Conservation (phyloP, 768 basidiomycete species). For the Heimioporus sp. region DNA sequence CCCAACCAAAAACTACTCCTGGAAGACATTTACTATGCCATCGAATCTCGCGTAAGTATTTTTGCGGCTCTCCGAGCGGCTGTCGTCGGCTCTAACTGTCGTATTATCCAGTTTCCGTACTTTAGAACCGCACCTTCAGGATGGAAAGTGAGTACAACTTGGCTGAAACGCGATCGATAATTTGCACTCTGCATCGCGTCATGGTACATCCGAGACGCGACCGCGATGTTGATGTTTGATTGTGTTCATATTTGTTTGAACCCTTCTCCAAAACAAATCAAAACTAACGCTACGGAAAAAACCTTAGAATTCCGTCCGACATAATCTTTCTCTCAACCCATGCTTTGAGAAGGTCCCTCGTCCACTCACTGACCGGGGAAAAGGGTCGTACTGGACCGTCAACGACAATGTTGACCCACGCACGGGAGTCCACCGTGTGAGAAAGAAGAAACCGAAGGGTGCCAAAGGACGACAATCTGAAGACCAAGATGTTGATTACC, state of each 20-base stretch:
- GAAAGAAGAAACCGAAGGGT: constrained; percentile 80
- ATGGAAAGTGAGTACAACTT: constrained; percentile 72
- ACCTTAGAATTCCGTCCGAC: constrained; percentile 81
- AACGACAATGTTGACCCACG: constrained; percentile 88
- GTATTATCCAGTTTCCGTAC: constrained; percentile 69
- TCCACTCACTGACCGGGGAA: constrained; percentile 88
- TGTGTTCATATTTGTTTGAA: constrained; percentile 57
- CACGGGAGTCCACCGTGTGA: constrained; percentile 83
- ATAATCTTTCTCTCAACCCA: constrained; percentile 87
- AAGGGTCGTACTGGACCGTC: constrained; percentile 91
- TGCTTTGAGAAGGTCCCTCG: constrained; percentile 91
- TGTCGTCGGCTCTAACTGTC: constrained; percentile 6
- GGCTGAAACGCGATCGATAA: background rate
- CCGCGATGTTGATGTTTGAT: constrained; percentile 66
- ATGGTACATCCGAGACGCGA: constrained; percentile 36
- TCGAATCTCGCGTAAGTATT: constrained; percentile 75
- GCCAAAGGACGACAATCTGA: constrained; percentile 48
- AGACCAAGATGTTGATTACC: constrained; percentile 67
- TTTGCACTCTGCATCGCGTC: constrained; percentile 2
- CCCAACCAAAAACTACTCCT: constrained; percentile 82
- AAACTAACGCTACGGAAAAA: constrained; percentile 15
- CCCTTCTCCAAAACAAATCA: constrained; percentile 27
- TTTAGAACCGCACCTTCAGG: constrained; percentile 84
- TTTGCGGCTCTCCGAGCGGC: background rate
- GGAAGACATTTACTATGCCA: constrained; percentile 91